Base-by-base conservation (phyloP, 192 early-diverging fungal genomes). In the Rhizophlyctis rosea region DNA sequence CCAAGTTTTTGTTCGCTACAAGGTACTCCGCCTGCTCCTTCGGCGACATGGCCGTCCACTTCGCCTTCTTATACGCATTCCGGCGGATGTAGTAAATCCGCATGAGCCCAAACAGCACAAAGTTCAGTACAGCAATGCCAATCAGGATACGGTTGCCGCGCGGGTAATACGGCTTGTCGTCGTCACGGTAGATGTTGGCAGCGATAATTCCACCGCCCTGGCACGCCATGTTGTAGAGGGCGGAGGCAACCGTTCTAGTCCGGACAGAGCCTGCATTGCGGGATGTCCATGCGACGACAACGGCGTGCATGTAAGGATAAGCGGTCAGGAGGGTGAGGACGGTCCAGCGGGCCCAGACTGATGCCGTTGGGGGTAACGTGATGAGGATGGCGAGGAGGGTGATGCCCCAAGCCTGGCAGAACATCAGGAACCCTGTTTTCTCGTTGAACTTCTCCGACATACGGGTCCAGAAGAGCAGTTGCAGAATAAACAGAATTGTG, bases 1-100 rank as follows among this genome's bases (percentile, higher is more conserved):
- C 81, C 31, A 64, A 24, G n/a, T 83, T 64, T 3, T 52, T 78
- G 2, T 79, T 83, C n/a, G 75, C 81, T 3, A 70, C 57, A 28
- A 74, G 35, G 36, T 85, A 85, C 44, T 73, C 44, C 11, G 59
- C 69, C 64, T 77, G 70, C 24, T 85, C 76, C 13, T 73, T 61
- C 2, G 64, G 48, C 13, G 81, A 73, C 75, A 81, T 70, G 4
- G 29, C n/a, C 30, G 64, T 66, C 69, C 80, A 84, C 44, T 72
- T 79, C 30, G 44, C 33, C 16, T 74, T 72, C 21, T 79, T 72
- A 23, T 44, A 53, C n/a, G 58, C 59, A 64, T 84, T 85, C 21
- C 75, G 60, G 9, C 63, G 44, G 5, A 32, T 51, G 62, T 81
- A 74, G 16, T 80, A 63, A 29, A 68, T 63, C 4, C 72, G 61